These are phyloP conservation scores for Perilla frutescens DNA, from an alignment of 257 asterid species.

Conservation along the genomic window DNA sequence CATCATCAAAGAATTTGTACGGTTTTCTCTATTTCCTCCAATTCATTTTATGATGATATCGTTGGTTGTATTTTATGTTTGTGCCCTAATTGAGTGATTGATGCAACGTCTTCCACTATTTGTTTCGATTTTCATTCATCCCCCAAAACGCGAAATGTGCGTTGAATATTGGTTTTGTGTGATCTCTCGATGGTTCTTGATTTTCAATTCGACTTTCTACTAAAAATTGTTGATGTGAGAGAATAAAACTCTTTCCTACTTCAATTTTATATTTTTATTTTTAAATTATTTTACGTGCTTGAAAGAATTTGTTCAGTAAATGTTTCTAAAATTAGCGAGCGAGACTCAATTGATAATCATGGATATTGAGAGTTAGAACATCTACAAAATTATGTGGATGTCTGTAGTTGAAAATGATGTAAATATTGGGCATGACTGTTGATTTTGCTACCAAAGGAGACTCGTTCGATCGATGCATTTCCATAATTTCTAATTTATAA, in stretches of 20 bases:
- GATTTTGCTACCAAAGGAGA: not conserved
- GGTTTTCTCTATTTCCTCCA: constrained; percentile 12
- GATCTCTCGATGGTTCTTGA: not conserved
- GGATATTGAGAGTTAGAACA: not conserved
- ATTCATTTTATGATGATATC: not conserved
- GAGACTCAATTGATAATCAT: constrained; percentile 9
- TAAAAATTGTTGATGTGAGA: not conserved
- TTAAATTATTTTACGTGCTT: not conserved
- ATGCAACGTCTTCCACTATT: not conserved
- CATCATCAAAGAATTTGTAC: constrained; percentile 84
- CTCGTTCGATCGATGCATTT: not conserved
- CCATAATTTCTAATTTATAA: not conserved
- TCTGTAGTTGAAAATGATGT: not conserved
- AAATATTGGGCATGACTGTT: not conserved
- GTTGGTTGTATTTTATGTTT: not conserved
- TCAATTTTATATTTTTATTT: not conserved
- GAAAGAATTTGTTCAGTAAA: not conserved
- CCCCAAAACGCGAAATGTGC: not conserved
- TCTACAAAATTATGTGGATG: not conserved
- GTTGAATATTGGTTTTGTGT: not conserved
- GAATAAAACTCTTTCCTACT: not conserved
- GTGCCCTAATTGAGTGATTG: constrained; percentile 31
- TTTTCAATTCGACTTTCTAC: not conserved
- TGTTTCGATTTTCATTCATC: not conserved
- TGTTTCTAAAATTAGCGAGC: not conserved